These are phyloP conservation scores for Globisporangium orthogonon DNA, from an alignment of 352 stramenopile species.

Conservation along the genomic window DNA sequence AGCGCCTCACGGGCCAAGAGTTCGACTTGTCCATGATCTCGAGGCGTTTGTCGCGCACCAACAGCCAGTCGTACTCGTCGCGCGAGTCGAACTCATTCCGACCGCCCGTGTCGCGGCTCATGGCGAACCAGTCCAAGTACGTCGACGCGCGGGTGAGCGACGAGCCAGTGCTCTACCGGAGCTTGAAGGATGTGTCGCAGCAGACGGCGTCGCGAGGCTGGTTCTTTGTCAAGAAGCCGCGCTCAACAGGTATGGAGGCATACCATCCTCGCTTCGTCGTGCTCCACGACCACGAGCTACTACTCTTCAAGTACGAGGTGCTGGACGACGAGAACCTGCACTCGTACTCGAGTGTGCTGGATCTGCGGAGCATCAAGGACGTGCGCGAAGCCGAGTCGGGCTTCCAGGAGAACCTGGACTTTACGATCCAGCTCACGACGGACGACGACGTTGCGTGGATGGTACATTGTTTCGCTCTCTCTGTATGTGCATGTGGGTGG, in stretches of 20 bases:
- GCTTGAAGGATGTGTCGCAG: constrained; percentile 67
- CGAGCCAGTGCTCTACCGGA: constrained; percentile 52
- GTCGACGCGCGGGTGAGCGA: constrained; percentile 44
- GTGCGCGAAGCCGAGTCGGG: constrained; percentile 76
- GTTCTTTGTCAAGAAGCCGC: constrained; percentile 82
- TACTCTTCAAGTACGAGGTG: constrained; percentile 87
- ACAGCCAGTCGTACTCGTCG: constrained; percentile 51
- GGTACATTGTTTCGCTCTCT: constrained; percentile 30
- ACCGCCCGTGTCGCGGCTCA: constrained; percentile 56
- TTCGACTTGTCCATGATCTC: constrained; percentile 77
- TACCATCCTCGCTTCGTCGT: constrained; percentile 86
- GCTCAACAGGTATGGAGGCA: constrained; percentile 50
- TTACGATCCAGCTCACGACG: constrained; percentile 80
- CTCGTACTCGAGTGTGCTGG: constrained; percentile 57
- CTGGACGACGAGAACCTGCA: constrained; percentile 61
- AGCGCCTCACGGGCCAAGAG: constrained; percentile 73
- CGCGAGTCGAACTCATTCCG: constrained; percentile 55
- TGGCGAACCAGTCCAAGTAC: constrained; percentile 78
- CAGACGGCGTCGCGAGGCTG: constrained; percentile 66
- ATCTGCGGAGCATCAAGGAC: constrained; percentile 74
- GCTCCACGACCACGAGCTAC: constrained; percentile 62
- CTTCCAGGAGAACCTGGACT: constrained; percentile 79
- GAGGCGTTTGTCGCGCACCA: constrained; percentile 49
- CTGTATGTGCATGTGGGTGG: constrained; percentile 1
- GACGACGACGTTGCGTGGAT: constrained; percentile 69